These are phyloP conservation scores for Phytophthora hibernalis DNA, from an alignment of 352 stramenopile species.

Conservation along the genomic window DNA sequence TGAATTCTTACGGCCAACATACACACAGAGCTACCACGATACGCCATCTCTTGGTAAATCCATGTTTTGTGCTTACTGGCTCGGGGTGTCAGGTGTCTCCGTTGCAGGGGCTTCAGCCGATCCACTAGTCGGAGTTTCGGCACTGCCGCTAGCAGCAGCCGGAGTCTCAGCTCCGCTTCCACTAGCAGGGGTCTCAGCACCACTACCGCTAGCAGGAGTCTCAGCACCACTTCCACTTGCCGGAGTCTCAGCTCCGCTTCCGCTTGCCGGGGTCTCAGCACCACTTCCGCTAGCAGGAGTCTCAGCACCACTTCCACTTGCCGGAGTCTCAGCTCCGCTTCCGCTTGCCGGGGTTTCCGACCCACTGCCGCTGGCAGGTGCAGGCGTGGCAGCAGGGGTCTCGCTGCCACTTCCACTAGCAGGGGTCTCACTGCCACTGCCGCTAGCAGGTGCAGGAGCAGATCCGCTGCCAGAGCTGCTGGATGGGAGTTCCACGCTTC, in stretches of 20 bases:
- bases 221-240: conserved; percentile 5
- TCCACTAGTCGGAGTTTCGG: conserved; percentile 3
- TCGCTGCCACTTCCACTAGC: conserved; percentile 3
- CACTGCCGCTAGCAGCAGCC: conserved; percentile 3
- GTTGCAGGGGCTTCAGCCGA: conserved; percentile 1
- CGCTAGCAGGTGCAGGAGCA: neutral
- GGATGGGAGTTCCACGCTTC: conserved; percentile 19
- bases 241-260: conserved; percentile 2
- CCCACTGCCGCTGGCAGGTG: conserved; percentile 7
- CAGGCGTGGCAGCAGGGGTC: neutral
- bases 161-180: conserved; percentile 2
- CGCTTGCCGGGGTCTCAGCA: conserved; percentile 2
- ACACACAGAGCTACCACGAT: conserved; percentile 28
- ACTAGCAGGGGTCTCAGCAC: conserved; percentile 3
- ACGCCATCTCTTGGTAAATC: conserved; percentile 28
- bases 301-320: conserved; percentile 3
- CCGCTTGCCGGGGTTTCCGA: neutral
- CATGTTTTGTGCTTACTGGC: conserved; percentile 30
- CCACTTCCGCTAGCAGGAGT: conserved; percentile 18
- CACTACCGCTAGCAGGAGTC: conserved; percentile 1
- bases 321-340: conserved; percentile 1
- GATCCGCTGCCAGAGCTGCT: conserved; percentile 11
- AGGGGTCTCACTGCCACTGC: conserved; percentile 4
- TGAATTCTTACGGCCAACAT: conserved; percentile 38
- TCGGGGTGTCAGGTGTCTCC: conserved; percentile 3